Evolutionary conservation across 179 eudicot species (phyloP).

Genomic region (Drosera spatulata): DNA sequence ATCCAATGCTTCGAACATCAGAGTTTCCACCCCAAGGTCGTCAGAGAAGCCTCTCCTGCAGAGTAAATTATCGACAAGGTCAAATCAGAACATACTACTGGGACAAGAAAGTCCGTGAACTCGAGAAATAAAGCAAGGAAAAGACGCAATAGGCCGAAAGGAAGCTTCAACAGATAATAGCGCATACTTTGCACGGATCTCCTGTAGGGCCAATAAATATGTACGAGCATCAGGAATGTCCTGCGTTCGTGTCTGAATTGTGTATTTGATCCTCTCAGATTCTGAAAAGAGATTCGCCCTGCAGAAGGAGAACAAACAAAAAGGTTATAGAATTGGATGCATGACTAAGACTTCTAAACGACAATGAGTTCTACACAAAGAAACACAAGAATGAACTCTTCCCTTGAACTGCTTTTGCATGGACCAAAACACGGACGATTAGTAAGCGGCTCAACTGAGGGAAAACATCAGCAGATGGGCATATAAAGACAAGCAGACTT

Average conservation of each 20-base stretch:
- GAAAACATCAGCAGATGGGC: too few relatives aligned
- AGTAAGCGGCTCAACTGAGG: too few relatives aligned
- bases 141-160: background rate
- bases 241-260: conserved; percentile 53
- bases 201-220: conserved; percentile 64
- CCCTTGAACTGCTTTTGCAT: too few relatives aligned
- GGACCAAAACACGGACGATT: too few relatives aligned
- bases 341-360: too few relatives aligned
- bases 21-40: conserved; percentile 74
- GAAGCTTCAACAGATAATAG: background rate
- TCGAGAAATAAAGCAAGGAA: background rate
- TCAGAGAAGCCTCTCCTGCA: conserved; percentile 88
- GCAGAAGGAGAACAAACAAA: conserved; percentile 7
- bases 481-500: too few relatives aligned
- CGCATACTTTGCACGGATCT: conserved; percentile 70
- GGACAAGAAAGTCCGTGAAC: too few relatives aligned
- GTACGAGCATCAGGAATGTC: conserved; percentile 79
- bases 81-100: conserved; percentile 2
- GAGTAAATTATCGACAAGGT: background rate
- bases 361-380: too few relatives aligned
- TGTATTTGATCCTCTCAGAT: conserved; percentile 61
- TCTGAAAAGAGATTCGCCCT: conserved; percentile 84
- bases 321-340: background rate
- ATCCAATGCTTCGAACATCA: conserved; percentile 93
- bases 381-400: too few relatives aligned